Base-by-base conservation (phyloP, 1,284 basidiomycete species). In the Cryptococcus sp. region DNA sequence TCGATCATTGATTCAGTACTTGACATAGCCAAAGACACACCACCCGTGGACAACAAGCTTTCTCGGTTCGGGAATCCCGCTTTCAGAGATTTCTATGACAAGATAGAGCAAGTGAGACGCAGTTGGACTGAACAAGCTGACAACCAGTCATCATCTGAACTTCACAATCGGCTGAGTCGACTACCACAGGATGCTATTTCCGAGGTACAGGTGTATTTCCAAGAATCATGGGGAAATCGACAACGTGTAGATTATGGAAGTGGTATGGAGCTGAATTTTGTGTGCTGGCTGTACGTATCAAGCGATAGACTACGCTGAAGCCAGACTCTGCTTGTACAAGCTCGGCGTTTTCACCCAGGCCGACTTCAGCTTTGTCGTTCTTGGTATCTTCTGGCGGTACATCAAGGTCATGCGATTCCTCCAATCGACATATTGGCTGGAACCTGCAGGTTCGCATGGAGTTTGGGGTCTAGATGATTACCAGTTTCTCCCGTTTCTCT, bases 391-490 rank as follows among this genome's bases (percentile, higher is more conserved):
- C 71, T 98, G 95, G 96, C 83, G 88, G 63, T 97, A 97, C 71
- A 84, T 96, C 58, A 77, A 86, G 52, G 84, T 94, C 51, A 97
- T 98, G 90, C 86, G 95, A 0, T 74, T 84, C 14, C 81, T 99
- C 10, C 95, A 98, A 67, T 90, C 89, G 2, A 86, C 88, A 2
- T 99, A 98, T 73, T 98, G 95, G 94, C 83, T 98, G 0, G 95
- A 98, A 73, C 95, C 95, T 4, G 94, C 95, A 2, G 94, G 94
- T 14, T 96, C 92, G 6, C 95, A 98, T 74, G 95, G 95, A 0
- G 96, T 98, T 0, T 98, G 95, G 91, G 96, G 96, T 1, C 79
- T 98, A 51, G 95, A 99, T 70, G 95, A 98, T 71, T 98, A 98
- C 70, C 93, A 97, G 65, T 98, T 98, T 76, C 80, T 97, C 3